Conservation (phyloP, 306 rosid genomes). For the Begonia fuchsioides region DNA sequence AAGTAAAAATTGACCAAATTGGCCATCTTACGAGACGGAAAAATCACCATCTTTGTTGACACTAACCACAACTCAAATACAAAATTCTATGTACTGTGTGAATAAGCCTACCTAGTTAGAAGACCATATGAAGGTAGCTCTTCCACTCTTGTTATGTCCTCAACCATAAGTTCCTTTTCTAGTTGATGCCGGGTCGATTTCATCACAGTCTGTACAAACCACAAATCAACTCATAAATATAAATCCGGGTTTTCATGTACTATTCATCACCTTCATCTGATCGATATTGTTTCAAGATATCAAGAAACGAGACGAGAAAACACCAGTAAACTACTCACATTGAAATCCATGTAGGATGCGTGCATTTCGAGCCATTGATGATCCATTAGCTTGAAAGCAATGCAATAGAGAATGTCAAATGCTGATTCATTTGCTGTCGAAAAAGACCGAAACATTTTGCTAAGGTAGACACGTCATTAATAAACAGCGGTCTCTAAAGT, state of each 20-base stretch:
- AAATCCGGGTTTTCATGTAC: neutral
- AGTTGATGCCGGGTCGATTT: slow-evolving; percentile 56
- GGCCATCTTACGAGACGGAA: no score
- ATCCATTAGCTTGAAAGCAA: slow-evolving; percentile 77
- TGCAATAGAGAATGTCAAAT: slow-evolving; percentile 80
- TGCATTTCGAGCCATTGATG: slow-evolving; percentile 72
- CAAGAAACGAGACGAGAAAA: neutral
- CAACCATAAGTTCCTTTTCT: slow-evolving; percentile 76
- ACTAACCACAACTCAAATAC: no score
- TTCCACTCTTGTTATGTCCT: slow-evolving; percentile 61
- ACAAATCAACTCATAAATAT: neutral
- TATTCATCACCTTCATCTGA: neutral
- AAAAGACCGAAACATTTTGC: neutral
- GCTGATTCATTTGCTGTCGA: slow-evolving; percentile 72
- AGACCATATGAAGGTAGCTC: slow-evolving; percentile 81
- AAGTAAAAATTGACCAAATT: no score
- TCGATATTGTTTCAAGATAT: neutral
- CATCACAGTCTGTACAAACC: slow-evolving; percentile 24
- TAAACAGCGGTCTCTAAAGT: neutral
- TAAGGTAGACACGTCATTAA: neutral
- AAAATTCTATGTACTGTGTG: no score
- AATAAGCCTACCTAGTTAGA: slow-evolving; percentile 13
- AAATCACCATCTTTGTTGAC: no score
- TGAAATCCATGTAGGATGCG: slow-evolving; percentile 88
- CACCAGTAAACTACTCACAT: slow-evolving; percentile 41